Percentiles rank a stretch among this genome's conserved stretches.
Conservation (phyloP, 805 yeast genomes). For the Hemisphaericaspora nanyangensis region DNA sequence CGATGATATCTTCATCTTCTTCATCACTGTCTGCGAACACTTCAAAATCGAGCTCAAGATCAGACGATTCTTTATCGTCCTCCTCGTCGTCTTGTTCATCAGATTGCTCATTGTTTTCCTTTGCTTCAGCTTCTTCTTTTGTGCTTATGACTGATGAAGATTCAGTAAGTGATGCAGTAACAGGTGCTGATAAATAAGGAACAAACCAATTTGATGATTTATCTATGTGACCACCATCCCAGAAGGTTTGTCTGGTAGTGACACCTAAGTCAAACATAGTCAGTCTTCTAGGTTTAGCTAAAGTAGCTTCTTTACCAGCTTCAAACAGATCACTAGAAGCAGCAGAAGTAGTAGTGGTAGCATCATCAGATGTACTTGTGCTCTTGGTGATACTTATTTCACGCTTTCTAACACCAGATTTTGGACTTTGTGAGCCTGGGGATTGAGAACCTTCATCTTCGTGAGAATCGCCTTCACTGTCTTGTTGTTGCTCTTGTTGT, state of each 20-base stretch:
- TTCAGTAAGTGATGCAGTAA: slow-evolving; percentile 58
- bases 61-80: slow-evolving; percentile 24
- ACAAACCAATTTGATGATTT: slow-evolving; percentile 47
- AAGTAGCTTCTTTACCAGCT: slow-evolving; percentile 30
- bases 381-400: slow-evolving; percentile 4
- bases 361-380: too few species aligned
- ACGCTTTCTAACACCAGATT: neutral
- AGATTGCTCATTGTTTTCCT: neutral
- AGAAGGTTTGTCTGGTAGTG: slow-evolving; percentile 35
- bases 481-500: slow-evolving; percentile 1
- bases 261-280: slow-evolving; percentile 52
- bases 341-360: too few species aligned
- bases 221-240: slow-evolving; percentile 17
- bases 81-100: slow-evolving; percentile 6
- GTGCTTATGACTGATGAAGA: slow-evolving; percentile 5
- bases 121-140: too few species aligned
- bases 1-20: slow-evolving; percentile 30
- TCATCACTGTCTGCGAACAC: slow-evolving; percentile 43
- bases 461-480: neutral
- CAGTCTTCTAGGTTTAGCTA: slow-evolving; percentile 44
- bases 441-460: slow-evolving; percentile 1
- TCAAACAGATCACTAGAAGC: slow-evolving; percentile 24
- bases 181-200: slow-evolving; percentile 76
- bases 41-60: slow-evolving; percentile 46
- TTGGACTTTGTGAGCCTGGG: slow-evolving; percentile 11